These are phyloP conservation scores for Xerocomellus amylosporus DNA, from an alignment of 768 basidiomycete genomes.

Conservation along the genomic window DNA sequence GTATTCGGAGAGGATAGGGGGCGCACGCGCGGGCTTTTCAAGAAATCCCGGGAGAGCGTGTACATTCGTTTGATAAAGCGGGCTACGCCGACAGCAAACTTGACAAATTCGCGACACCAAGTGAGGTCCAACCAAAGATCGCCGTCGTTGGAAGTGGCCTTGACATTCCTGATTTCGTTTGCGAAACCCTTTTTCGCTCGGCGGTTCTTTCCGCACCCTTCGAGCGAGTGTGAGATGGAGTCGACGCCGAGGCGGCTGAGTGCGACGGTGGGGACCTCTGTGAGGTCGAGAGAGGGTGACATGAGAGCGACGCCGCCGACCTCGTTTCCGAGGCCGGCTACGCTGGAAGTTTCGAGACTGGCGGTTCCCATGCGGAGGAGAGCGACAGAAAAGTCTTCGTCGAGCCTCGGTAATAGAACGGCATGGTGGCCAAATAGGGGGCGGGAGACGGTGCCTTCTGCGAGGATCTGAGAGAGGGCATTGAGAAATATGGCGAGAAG, in stretches of 20 bases:
- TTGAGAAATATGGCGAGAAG: conserved; percentile 60
- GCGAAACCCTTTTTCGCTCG: conserved; percentile 38
- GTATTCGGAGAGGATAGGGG: conserved; percentile 2
- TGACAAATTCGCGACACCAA: conserved; percentile 40
- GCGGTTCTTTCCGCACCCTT: conserved; percentile 24
- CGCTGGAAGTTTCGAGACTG: conserved; percentile 70
- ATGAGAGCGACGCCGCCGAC: conserved; percentile 49
- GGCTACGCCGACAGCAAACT: conserved; percentile 32
- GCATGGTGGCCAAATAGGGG: conserved; percentile 53
- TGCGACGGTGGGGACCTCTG: conserved; percentile 36
- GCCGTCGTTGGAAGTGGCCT: conserved; percentile 32
- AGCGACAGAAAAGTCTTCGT: conserved; percentile 73
- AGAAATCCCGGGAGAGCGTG: conserved; percentile 14
- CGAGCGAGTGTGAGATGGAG: conserved; percentile 31
- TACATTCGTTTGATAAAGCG: conserved; percentile 26
- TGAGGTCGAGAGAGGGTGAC: conserved; percentile 7
- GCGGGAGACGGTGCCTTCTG: conserved; percentile 56
- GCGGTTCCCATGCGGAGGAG: conserved; percentile 72
- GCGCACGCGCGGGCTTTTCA: conserved; percentile 15
- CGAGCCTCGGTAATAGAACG: conserved; percentile 48
- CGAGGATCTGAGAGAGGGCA: conserved; percentile 60
- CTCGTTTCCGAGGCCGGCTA: conserved; percentile 72
- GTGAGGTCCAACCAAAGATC: conserved; percentile 40
- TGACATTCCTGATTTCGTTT: conserved; percentile 51
- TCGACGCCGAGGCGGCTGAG: conserved; percentile 44